These are phyloP conservation scores for Neoscytalidium dimidiatum DNA, from an alignment of 2,329 filamentous ascomycete species.

Conservation along the genomic window DNA sequence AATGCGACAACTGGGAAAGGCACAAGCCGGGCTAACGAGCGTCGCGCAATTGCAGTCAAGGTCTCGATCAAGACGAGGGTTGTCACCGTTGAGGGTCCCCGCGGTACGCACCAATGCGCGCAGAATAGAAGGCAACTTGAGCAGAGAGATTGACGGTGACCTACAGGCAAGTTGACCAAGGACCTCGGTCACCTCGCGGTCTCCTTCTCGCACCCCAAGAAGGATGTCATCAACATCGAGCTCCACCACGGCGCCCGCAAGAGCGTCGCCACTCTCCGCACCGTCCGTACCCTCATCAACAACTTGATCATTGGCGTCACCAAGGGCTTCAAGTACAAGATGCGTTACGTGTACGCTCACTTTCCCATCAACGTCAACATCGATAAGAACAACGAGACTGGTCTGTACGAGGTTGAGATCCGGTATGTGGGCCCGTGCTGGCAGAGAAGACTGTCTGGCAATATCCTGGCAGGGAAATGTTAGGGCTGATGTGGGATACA, in stretches of 20 bases:
- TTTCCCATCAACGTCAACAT: constrained; percentile 99
- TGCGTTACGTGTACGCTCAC: constrained; percentile 99
- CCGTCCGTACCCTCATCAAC: constrained; percentile 96
- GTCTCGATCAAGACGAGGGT: constrained; percentile 94
- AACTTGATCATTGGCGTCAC: constrained; percentile 98
- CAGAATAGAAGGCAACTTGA: constrained; percentile 11
- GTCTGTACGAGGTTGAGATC: constrained; percentile 91
- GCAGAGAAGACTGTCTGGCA: not conserved
- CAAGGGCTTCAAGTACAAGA: constrained; percentile 99
- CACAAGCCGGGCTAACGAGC: constrained; percentile 19
- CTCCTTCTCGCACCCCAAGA: constrained; percentile 87
- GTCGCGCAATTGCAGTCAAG: constrained; percentile 70
- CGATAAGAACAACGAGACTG: constrained; percentile 92
- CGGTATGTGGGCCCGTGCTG: constrained; percentile 61
- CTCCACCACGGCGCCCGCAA: constrained; percentile 98
- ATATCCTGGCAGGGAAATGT: not conserved
- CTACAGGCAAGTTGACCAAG: constrained; percentile 88
- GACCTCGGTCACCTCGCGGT: constrained; percentile 95
- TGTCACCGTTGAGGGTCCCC: constrained; percentile 95
- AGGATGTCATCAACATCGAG: constrained; percentile 90
- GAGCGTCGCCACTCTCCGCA: constrained; percentile 96
- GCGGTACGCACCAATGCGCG: constrained; percentile 58
- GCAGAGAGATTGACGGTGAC: constrained; percentile 31
- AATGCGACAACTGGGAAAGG: constrained; percentile 17
- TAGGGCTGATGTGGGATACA: constrained; percentile 19